A percentile compares a stretch with the other conserved stretches of the same genome.
Evolutionary conservation across 805 yeast genomes (phyloP).

Genomic region (Ogataea methylovora): DNA sequence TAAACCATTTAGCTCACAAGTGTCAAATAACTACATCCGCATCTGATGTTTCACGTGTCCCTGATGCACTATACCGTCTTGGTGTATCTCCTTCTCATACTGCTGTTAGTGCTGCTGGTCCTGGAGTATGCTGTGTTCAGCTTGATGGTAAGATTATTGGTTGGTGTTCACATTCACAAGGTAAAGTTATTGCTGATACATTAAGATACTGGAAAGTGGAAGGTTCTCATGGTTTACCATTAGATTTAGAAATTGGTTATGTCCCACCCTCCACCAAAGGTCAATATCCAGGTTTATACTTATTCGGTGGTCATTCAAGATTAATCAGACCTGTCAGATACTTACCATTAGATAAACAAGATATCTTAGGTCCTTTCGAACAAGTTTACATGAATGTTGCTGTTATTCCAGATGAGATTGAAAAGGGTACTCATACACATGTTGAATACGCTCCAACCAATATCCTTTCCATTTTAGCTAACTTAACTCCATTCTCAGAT

Average conservation of each 20-base stretch:
- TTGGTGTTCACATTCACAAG: slow-evolving; percentile 89
- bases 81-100: slow-evolving; percentile 81
- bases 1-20: slow-evolving; percentile 94
- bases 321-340: slow-evolving; percentile 95
- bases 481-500: slow-evolving; percentile 96
- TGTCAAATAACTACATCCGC: slow-evolving; percentile 78
- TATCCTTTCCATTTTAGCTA: slow-evolving; percentile 88
- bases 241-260: slow-evolving; percentile 85
- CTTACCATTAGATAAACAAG: slow-evolving; percentile 75
- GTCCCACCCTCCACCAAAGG: slow-evolving; percentile 96
- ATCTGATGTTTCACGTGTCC: slow-evolving; percentile 67
- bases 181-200: slow-evolving; percentile 79
- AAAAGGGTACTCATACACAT: slow-evolving; percentile 73
- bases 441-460: slow-evolving; percentile 95
- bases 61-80: slow-evolving; percentile 54
- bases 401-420: slow-evolving; percentile 87
- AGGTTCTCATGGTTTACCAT: slow-evolving; percentile 69
- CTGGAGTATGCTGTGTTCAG: slow-evolving; percentile 83
- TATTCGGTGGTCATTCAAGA: slow-evolving; percentile 89
- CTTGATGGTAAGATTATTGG: slow-evolving; percentile 89
- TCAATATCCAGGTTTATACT: slow-evolving; percentile 91
- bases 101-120: slow-evolving; percentile 68
- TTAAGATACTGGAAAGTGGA: slow-evolving; percentile 89
- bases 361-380: slow-evolving; percentile 94
- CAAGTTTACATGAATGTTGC: slow-evolving; percentile 97